Percentiles rank a stretch among this genome's conserved stretches.
Conservation (phyloP, 768 basidiomycete genomes). For the Auricularia cornea region DNA sequence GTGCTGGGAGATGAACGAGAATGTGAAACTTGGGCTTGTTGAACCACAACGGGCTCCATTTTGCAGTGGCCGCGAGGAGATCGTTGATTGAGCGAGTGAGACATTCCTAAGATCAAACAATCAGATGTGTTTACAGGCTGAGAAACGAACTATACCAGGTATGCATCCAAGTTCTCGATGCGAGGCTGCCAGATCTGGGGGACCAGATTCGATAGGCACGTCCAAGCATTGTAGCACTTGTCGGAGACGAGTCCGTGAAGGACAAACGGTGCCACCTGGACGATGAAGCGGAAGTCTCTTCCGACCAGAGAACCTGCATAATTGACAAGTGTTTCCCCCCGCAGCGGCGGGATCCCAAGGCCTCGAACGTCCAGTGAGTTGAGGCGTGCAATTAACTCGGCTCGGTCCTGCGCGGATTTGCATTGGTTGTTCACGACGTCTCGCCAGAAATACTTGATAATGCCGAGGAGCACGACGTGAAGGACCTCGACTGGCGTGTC, state of each 20-base stretch:
- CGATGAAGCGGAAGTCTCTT: conserved; percentile 24
- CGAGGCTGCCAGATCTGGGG: conserved; percentile 1
- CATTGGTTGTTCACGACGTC: conserved; percentile 19
- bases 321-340: conserved; percentile 26
- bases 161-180: background rate
- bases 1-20: conserved; percentile 27
- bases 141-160: background rate
- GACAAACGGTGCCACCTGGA: conserved; percentile 24
- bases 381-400: conserved; percentile 10
- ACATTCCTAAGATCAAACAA: conserved; percentile 10
- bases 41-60: conserved; percentile 27
- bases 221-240: background rate
- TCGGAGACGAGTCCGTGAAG: conserved; percentile 20
- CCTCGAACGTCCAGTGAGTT: conserved; percentile 18
- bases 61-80: conserved; percentile 26
- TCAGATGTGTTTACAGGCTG: no score
- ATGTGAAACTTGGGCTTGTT: conserved; percentile 40
- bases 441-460: conserved; percentile 43
- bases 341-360: conserved; percentile 23
- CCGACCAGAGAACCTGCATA: conserved; percentile 33
- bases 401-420: background rate
- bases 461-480: conserved; percentile 37
- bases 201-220: background rate
- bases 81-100: conserved; percentile 25
- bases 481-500: conserved; percentile 13